These are phyloP conservation scores for Teunomyces aglyptinius DNA, from an alignment of 805 yeast species.

Conservation along the genomic window DNA sequence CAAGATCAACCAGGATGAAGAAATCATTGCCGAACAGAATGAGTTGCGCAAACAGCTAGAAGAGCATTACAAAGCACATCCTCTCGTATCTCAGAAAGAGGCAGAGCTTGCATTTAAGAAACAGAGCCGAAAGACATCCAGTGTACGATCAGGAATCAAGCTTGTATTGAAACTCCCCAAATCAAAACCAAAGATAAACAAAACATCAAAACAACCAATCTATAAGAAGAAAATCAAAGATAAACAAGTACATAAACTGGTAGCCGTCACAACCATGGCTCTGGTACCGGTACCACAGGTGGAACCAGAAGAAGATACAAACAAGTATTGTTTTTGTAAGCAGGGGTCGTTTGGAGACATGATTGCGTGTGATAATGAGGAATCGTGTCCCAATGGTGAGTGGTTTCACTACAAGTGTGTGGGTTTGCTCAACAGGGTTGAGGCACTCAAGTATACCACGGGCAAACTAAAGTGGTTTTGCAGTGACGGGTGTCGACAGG, in stretches of 20 bases:
- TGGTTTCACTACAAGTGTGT: constrained; percentile 49
- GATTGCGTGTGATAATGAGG: constrained; percentile 30
- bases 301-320: constrained; percentile 10
- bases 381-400: constrained; percentile 41
- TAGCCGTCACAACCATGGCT: background rate
- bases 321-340: constrained; percentile 22
- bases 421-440: constrained; percentile 37
- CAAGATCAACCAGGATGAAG: constrained; percentile 6
- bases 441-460: constrained; percentile 33
- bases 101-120: constrained; percentile 15
- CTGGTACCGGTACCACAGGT: background rate
- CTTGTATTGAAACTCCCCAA: constrained; percentile 9
- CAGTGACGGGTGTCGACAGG: constrained; percentile 28
- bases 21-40: constrained; percentile 12
- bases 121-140: background rate
- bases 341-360: constrained; percentile 30
- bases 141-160: constrained; percentile 8
- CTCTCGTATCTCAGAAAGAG: constrained; percentile 37
- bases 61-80: constrained; percentile 33
- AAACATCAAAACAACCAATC: background rate
- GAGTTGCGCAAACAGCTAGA: constrained; percentile 29
- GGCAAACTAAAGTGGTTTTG: constrained; percentile 42
- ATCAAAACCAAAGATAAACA: constrained; percentile 4
- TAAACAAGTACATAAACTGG: constrained; percentile 1
- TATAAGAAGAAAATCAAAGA: background rate